Conservation (phyloP, 23 red algal genomes). For the Gracilariopsis chorda region DNA sequence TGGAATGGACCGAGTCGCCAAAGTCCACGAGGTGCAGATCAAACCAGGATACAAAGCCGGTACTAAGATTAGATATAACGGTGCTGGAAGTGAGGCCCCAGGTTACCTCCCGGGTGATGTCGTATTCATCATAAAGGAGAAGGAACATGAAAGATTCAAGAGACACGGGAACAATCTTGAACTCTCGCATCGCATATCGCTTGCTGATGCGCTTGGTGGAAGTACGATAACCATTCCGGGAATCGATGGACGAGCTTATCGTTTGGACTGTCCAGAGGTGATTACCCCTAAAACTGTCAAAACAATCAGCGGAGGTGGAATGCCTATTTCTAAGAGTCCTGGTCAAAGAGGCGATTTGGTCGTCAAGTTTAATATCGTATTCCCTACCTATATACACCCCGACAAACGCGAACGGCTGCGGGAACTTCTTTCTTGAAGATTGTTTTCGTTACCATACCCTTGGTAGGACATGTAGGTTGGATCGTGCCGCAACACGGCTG, state of each 20-base stretch:
- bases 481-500: background rate
- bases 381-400: constrained; percentile 70
- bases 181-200: constrained; percentile 50
- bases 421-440: constrained; percentile 74
- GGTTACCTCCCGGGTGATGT: constrained; percentile 84
- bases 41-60: constrained; percentile 94
- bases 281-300: constrained; percentile 80
- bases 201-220: constrained; percentile 85
- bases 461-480: no score
- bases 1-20: constrained; percentile 56
- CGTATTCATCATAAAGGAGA: constrained; percentile 89
- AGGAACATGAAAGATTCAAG: constrained; percentile 75
- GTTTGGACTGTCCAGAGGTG: constrained; percentile 79
- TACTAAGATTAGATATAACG: constrained; percentile 89
- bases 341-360: constrained; percentile 82
- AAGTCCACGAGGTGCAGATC: constrained; percentile 86
- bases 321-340: constrained; percentile 89
- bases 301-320: constrained; percentile 76
- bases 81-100: constrained; percentile 82
- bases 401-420: constrained; percentile 80
- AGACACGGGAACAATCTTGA: constrained; percentile 85
- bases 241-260: constrained; percentile 62
- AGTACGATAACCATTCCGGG: constrained; percentile 55
- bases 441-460: no score
- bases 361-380: constrained; percentile 81